Percentiles rank a stretch among this genome's conserved stretches.
Conservation (phyloP, 2,329 filamentous ascomycete genomes). For the Fusarium transvaalense region DNA sequence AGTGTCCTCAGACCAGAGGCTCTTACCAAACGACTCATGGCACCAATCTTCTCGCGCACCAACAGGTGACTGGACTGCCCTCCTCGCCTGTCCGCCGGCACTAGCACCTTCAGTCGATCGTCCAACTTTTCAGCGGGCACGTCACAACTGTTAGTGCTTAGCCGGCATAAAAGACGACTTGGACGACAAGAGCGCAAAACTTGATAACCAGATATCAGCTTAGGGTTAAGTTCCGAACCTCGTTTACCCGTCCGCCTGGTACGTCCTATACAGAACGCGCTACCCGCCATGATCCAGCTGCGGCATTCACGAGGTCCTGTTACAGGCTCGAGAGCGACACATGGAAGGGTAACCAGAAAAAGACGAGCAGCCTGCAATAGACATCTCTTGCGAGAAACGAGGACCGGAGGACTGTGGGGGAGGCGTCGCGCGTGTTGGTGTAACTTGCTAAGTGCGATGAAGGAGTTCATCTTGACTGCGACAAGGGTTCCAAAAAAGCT, state of each 20-base stretch:
- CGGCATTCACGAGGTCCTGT: conserved; percentile 64
- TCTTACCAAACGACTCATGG: conserved; percentile 86
- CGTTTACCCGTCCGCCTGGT: conserved; percentile 67
- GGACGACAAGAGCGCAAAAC: conserved; percentile 80
- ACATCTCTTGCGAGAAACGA: conserved; percentile 78
- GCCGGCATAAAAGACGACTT: conserved; percentile 73
- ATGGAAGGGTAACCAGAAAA: conserved; percentile 56
- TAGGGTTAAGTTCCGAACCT: conserved; percentile 98
- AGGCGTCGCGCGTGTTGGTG: conserved; percentile 73
- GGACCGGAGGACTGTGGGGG: conserved; percentile 83
- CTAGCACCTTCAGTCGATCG: conserved; percentile 49
- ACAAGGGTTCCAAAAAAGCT: conserved; percentile 28
- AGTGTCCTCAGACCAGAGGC: conserved; percentile 77
- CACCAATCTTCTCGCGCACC: conserved; percentile 69
- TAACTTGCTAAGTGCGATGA: conserved; percentile 52
- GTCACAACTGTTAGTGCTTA: conserved; percentile 49
- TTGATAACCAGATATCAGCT: conserved; percentile 75
- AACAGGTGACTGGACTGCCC: conserved; percentile 69
- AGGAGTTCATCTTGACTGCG: conserved; percentile 57
- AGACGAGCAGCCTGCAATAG: conserved; percentile 60
- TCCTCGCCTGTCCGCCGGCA: conserved; percentile 62
- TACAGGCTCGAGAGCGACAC: conserved; percentile 73
- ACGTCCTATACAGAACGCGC: conserved; percentile 50
- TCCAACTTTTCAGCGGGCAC: conserved; percentile 65
- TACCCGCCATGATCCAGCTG: conserved; percentile 59